Evolutionary conservation across 257 asterid genomes (phyloP), one percentile per base, ranked within the genome.

Genomic region (Penstemon newberryi): DNA sequence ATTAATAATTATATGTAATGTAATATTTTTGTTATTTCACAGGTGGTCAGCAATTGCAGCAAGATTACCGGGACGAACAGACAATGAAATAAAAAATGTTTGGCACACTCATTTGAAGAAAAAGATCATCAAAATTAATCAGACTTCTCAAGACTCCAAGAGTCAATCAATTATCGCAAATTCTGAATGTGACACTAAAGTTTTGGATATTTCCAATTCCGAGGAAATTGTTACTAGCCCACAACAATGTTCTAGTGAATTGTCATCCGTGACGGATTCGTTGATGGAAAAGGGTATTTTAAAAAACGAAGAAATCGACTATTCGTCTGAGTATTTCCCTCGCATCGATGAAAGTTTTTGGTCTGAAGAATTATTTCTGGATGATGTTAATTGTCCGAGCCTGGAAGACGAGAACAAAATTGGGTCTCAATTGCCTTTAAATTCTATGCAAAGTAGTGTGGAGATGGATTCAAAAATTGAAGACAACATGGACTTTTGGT

Each of bases 21-120:
- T 25, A 25, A 25, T 25, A 25, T 25, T 19, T 3, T 51, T 1
- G 10, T 18, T 5, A 25, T n/a, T 4, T 60, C 50, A 10, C 83
- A 91, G 97, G 81, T 91, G 97, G 97, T 86, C 97, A 54, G 88
- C 88, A 9, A 88, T 91, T 73, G 97, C 97, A 71, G 87, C 95
- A 42, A 86, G 82, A 76, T 76, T 91, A 12, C 91, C 97, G 9
- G 97, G 97, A 44, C 67, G 97, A 69, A 91, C 97, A 7, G 97
- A 91, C 80, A 91, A 91, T 6, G 97, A 91, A 66, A 91, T 91
- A 13, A 91, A 91, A 82, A 91, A 91, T 74, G 89, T 91, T 39
- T 91, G 96, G 97, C 96, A 91, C 78, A 91, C 95, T 39, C 89
- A 84, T 71, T 70, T 91, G 76, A 91, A 91, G 92, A 91, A 91